phyloP scores from a whole-genome alignment of 2,329 filamentous ascomycete genomes.

The Diaporthe australafricana region DNA sequence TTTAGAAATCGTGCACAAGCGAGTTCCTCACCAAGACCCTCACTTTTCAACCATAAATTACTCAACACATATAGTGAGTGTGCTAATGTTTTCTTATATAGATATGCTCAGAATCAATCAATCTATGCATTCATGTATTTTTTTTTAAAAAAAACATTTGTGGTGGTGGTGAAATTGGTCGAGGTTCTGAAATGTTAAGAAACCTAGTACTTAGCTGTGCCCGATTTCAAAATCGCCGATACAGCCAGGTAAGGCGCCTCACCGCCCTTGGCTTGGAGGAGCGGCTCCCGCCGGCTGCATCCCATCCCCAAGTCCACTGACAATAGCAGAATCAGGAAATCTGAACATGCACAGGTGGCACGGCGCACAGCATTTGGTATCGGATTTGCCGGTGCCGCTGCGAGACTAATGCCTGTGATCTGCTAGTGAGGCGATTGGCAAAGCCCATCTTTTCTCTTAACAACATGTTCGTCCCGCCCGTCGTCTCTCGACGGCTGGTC shows the following conservation, averaged over 20 bases:
- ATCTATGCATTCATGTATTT: no score
- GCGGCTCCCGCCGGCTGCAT: slow-evolving; percentile 18
- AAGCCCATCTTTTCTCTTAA: not conserved
- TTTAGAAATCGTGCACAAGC: no score
- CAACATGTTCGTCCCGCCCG: not conserved
- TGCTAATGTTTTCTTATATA: no score
- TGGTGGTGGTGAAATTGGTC: no score
- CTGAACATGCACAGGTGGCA: slow-evolving; percentile 30
- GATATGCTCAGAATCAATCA: no score
- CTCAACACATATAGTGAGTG: no score
- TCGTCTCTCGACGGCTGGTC: not conserved
- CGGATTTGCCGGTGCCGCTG: not conserved
- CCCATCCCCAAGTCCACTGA: slow-evolving; percentile 1
- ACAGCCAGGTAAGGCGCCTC: slow-evolving; percentile 19
- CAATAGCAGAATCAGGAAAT: slow-evolving; percentile 24
- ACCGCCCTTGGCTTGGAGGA: slow-evolving; percentile 22
- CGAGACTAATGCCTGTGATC: slow-evolving; percentile 14
- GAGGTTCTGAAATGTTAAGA: no score
- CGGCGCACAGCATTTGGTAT: slow-evolving; percentile 27
- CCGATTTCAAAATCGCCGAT: no score
- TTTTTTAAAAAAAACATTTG: no score
- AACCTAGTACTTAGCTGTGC: no score
- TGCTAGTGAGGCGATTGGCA: not conserved
- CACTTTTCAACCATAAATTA: no score
- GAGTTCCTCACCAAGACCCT: no score